phyloP scores from a whole-genome alignment of 768 basidiomycete genomes.

The Mycena leptocephala region DNA sequence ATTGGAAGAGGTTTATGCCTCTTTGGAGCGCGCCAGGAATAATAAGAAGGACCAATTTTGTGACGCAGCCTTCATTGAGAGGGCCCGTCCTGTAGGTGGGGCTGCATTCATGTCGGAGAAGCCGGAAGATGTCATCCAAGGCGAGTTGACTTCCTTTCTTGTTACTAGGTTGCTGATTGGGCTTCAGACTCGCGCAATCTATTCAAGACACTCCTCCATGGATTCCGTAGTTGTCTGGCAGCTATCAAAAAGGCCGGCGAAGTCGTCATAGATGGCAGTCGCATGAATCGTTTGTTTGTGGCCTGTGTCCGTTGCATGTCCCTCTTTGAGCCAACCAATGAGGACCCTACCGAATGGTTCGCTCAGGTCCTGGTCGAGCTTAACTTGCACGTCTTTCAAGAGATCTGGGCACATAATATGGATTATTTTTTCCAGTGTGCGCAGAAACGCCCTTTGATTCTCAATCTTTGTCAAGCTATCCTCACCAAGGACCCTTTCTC shows the following conservation, averaged over 20 bases:
- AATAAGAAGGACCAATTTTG: slow-evolving; percentile 55
- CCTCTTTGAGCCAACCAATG: slow-evolving; percentile 78
- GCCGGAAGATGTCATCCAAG: slow-evolving; percentile 86
- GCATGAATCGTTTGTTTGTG: slow-evolving; percentile 91
- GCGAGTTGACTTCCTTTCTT: slow-evolving; percentile 57
- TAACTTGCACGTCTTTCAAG: slow-evolving; percentile 94
- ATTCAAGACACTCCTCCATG: slow-evolving; percentile 91
- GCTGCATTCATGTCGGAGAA: slow-evolving; percentile 87
- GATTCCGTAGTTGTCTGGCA: slow-evolving; percentile 85
- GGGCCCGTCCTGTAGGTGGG: slow-evolving; percentile 85
- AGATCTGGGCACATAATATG: slow-evolving; percentile 96
- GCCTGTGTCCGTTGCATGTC: slow-evolving; percentile 89
- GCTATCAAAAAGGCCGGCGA: slow-evolving; percentile 83
- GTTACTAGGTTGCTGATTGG: slow-evolving; percentile 25
- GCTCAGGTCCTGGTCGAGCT: slow-evolving; percentile 84
- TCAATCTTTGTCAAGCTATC: slow-evolving; percentile 89
- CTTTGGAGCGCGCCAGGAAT: slow-evolving; percentile 67
- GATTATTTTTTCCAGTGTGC: slow-evolving; percentile 90
- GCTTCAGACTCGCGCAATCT: slow-evolving; percentile 85
- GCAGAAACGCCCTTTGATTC: slow-evolving; percentile 82
- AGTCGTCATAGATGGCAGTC: slow-evolving; percentile 85
- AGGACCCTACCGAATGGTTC: slow-evolving; percentile 91
- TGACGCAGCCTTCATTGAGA: slow-evolving; percentile 85
- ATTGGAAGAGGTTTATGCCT: slow-evolving; percentile 67
- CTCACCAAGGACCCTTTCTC: slow-evolving; percentile 85